Percentiles rank a stretch among this genome's conserved stretches.
Conservation (phyloP, 768 basidiomycete species). For the Lactarius vividus region DNA sequence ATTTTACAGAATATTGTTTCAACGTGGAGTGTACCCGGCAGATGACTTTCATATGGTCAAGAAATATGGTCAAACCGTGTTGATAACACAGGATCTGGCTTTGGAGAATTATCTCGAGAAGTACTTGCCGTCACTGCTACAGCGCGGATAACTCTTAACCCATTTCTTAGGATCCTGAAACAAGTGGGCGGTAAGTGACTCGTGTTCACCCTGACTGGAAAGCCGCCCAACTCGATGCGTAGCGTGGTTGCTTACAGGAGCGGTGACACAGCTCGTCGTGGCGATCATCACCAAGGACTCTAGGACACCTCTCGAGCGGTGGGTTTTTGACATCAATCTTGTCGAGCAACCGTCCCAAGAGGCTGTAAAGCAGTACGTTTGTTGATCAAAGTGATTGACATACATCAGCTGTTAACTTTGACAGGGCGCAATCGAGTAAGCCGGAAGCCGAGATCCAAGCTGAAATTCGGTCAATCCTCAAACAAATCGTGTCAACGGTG, state of each 20-base stretch:
- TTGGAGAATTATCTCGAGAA: slow-evolving; percentile 91
- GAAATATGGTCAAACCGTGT: slow-evolving; percentile 95
- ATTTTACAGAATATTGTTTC: slow-evolving; percentile 79
- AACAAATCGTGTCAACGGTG: slow-evolving; percentile 96
- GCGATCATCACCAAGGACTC: slow-evolving; percentile 96
- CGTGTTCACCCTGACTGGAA: background rate
- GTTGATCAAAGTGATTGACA: slow-evolving; percentile 13
- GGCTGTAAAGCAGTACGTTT: slow-evolving; percentile 43
- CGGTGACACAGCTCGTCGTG: slow-evolving; percentile 91
- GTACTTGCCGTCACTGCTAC: slow-evolving; percentile 37
- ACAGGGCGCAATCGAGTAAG: slow-evolving; percentile 52
- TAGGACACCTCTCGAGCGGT: slow-evolving; percentile 86
- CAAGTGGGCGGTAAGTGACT: slow-evolving; percentile 82
- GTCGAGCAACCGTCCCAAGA: slow-evolving; percentile 59
- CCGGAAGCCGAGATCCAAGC: slow-evolving; percentile 90
- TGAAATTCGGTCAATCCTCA: slow-evolving; percentile 96
- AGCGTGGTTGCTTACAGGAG: slow-evolving; percentile 95
- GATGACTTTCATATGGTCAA: slow-evolving; percentile 99
- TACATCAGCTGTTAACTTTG: slow-evolving; percentile 16
- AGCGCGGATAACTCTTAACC: slow-evolving; percentile 8
- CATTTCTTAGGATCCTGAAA: slow-evolving; percentile 66
- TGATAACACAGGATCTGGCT: slow-evolving; percentile 91
- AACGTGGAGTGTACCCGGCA: slow-evolving; percentile 93
- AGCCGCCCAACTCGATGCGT: slow-evolving; percentile 16
- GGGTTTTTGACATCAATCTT: slow-evolving; percentile 96